Evolutionary conservation across 192 early-diverging fungal genomes (phyloP).

Genomic region (Chytriomyces confervae): DNA sequence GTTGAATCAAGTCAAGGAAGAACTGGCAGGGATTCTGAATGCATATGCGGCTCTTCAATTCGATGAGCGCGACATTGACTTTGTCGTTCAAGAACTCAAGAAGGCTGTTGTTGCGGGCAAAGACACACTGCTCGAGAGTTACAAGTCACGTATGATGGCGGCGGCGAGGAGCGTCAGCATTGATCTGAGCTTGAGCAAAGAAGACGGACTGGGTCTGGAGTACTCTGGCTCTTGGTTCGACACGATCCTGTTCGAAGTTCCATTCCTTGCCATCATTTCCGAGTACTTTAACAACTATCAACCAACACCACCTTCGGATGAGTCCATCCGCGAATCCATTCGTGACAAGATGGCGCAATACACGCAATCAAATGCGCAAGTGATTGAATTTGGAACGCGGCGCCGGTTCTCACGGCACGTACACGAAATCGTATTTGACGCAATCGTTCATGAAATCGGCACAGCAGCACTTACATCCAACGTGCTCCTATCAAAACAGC

Average conservation of each 20-base stretch:
- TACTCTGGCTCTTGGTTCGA: constrained; percentile 23
- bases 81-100: neutral
- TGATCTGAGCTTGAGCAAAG: neutral
- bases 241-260: constrained; percentile 26
- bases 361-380: neutral
- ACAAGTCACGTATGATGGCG: neutral
- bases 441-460: neutral
- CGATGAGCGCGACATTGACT: neutral
- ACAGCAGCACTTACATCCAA: constrained; percentile 11
- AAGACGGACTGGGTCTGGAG: neutral
- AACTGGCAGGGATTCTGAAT: neutral
- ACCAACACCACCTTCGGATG: neutral
- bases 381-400: constrained; percentile 25
- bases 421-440: neutral
- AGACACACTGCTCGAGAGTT: neutral
- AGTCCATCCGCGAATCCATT: neutral
- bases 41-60: constrained; percentile 1
- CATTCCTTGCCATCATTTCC: constrained; percentile 11
- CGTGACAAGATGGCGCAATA: constrained; percentile 1
- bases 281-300: constrained; percentile 16
- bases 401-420: neutral
- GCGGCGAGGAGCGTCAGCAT: neutral
- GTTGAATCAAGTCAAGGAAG: neutral
- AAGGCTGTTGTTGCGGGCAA: neutral
- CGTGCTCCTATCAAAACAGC: neutral